Evolutionary conservation across 78 protist species (phyloP).

Genomic region (Guillardia theta): DNA sequence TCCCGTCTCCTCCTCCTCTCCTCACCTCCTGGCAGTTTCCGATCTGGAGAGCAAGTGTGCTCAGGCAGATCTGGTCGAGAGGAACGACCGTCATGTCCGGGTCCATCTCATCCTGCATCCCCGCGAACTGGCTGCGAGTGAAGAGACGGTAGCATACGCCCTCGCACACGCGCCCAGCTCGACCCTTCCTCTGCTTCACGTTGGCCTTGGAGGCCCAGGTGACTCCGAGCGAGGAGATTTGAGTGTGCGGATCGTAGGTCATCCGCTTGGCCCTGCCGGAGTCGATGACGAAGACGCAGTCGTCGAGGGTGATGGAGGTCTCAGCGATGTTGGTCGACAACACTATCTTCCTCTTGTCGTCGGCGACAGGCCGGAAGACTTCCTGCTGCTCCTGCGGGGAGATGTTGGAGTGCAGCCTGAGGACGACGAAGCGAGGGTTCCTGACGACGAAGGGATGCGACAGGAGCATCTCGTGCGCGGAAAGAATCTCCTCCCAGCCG

Average conservation of each 20-base stretch:
- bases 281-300: constrained; percentile 8
- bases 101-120: constrained; percentile 8
- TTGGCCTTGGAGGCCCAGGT: constrained; percentile 16
- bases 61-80: constrained; percentile 77
- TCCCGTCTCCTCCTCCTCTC: too few species aligned
- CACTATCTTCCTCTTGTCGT: constrained; percentile 70
- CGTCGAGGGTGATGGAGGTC: constrained; percentile 7
- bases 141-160: not conserved
- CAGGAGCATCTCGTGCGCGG: not conserved
- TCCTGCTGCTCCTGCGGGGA: not conserved
- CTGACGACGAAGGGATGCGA: not conserved
- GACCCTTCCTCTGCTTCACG: constrained; percentile 55
- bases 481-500: not conserved
- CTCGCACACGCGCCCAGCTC: constrained; percentile 30
- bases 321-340: not conserved
- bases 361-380: not conserved
- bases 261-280: constrained; percentile 45
- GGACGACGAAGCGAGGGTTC: not conserved
- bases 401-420: not conserved
- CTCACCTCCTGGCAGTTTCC: not conserved
- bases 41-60: constrained; percentile 66
- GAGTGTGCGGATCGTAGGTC: constrained; percentile 22
- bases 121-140: not conserved
- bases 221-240: not conserved
- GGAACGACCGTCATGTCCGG: constrained; percentile 76